These are phyloP conservation scores for Pseudonitzschia multiseries DNA, from an alignment of 108 stramenopile genomes.

Conservation along the genomic window DNA sequence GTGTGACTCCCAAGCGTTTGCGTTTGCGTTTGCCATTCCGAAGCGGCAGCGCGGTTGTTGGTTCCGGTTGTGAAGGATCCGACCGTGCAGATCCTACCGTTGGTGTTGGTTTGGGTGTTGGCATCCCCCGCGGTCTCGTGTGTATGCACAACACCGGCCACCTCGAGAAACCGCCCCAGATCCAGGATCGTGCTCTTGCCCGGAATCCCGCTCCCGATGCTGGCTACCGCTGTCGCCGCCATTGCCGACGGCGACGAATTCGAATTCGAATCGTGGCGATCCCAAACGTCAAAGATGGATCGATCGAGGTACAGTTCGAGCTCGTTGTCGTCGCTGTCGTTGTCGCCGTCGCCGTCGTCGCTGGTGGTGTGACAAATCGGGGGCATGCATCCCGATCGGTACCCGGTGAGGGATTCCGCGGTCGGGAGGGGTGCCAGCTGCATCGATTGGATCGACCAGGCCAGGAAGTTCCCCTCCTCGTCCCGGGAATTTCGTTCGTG, in stretches of 20 bases:
- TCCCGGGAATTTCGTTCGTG: no score
- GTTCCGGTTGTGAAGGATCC: no score
- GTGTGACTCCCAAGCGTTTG: no score
- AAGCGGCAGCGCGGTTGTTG: no score
- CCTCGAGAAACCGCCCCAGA: conserved; percentile 10
- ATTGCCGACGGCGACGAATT: no score
- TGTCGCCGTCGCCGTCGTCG: conserved; percentile 15
- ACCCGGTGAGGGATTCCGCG: conserved; percentile 42
- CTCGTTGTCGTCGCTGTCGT: neutral
- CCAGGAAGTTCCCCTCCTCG: neutral
- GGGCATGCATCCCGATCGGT: conserved; percentile 40
- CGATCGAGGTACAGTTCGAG: neutral
- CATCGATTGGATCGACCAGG: conserved; percentile 5
- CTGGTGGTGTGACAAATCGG: conserved; percentile 32
- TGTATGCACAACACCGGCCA: neutral
- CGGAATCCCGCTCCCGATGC: conserved; percentile 32
- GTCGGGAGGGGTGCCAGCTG: conserved; percentile 20
- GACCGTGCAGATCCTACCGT: neutral
- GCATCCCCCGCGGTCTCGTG: neutral
- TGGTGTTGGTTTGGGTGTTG: neutral
- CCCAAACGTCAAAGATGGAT: neutral
- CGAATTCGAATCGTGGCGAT: no score
- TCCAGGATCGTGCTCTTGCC: conserved; percentile 24
- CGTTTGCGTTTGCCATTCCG: no score
- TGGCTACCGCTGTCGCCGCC: neutral